phyloP scores from a whole-genome alignment of 305 asterid species.

The Fraxinus ornus region DNA sequence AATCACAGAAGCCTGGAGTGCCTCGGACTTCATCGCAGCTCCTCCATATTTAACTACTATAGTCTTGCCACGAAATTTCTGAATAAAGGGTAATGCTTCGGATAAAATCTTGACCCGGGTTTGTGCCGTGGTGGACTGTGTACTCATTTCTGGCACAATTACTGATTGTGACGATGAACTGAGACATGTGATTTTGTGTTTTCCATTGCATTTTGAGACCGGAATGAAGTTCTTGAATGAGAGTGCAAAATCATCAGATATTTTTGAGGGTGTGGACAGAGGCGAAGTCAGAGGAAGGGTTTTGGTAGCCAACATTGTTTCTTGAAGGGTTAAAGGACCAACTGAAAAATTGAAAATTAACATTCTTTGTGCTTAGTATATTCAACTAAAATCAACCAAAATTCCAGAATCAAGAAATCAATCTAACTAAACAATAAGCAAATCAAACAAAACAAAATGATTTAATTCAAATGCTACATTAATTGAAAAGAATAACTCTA shows the following conservation, averaged over 20 bases:
- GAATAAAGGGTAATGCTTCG: constrained; percentile 79
- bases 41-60: constrained; percentile 90
- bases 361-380: background rate
- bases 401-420: background rate
- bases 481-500: background rate
- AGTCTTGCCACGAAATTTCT: constrained; percentile 78
- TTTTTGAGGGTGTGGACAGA: constrained; percentile 18
- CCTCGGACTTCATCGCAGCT: constrained; percentile 87
- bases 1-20: constrained; percentile 81
- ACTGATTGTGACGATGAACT: constrained; percentile 46
- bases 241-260: constrained; percentile 25
- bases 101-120: constrained; percentile 71
- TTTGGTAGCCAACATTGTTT: constrained; percentile 55
- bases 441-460: background rate
- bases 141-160: constrained; percentile 26
- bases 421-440: background rate
- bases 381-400: background rate
- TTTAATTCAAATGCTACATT: background rate
- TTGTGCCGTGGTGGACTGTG: constrained; percentile 47
- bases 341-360: background rate
- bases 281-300: constrained; percentile 39
- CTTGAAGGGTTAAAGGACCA: constrained; percentile 12
- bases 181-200: constrained; percentile 28
- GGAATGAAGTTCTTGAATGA: constrained; percentile 22
- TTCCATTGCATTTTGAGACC: constrained; percentile 23